Percentiles rank a stretch among this genome's conserved stretches.
phyloP scores from a whole-genome alignment of 441 rosid species.

The Jatropha multifida region DNA sequence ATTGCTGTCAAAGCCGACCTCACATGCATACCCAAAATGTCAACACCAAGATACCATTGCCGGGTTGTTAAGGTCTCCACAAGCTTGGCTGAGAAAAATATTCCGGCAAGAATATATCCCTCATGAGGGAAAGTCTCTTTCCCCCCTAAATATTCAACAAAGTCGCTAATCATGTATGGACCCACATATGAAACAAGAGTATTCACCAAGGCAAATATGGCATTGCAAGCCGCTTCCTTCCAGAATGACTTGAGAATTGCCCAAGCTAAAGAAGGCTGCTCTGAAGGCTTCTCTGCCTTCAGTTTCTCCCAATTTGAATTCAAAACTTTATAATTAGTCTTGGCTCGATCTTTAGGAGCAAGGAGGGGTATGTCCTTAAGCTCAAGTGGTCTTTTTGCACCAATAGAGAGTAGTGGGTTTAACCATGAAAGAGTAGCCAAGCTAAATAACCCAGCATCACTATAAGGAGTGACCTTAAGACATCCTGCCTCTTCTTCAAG shows the following conservation, averaged over 20 bases:
- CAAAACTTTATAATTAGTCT: constrained; percentile 77
- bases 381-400: constrained; percentile 95
- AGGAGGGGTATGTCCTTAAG: constrained; percentile 99
- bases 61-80: constrained; percentile 89
- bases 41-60: constrained; percentile 99
- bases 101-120: constrained; percentile 94
- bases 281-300: constrained; percentile 64
- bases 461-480: constrained; percentile 80
- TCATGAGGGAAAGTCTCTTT: constrained; percentile 81
- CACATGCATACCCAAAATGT: constrained; percentile 98
- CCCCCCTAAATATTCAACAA: constrained; percentile 94
- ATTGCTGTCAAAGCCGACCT: constrained; percentile 97
- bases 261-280: constrained; percentile 85
- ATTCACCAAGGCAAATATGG: constrained; percentile 85
- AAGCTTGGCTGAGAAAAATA: constrained; percentile 88
- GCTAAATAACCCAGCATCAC: constrained; percentile 73
- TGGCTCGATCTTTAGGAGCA: constrained; percentile 81
- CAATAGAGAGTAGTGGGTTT: constrained; percentile 88
- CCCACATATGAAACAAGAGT: constrained; percentile 96
- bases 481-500: constrained; percentile 78
- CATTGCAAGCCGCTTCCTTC: constrained; percentile 98
- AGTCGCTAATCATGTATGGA: constrained; percentile 94
- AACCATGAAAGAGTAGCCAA: constrained; percentile 93
- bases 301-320: constrained; percentile 91
- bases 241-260: constrained; percentile 87